A percentile compares a stretch with the other conserved stretches of the same genome.
Evolutionary conservation across 371 early-diverging fungal genomes (phyloP).

Genomic region (Nosema muscidifuracis): DNA sequence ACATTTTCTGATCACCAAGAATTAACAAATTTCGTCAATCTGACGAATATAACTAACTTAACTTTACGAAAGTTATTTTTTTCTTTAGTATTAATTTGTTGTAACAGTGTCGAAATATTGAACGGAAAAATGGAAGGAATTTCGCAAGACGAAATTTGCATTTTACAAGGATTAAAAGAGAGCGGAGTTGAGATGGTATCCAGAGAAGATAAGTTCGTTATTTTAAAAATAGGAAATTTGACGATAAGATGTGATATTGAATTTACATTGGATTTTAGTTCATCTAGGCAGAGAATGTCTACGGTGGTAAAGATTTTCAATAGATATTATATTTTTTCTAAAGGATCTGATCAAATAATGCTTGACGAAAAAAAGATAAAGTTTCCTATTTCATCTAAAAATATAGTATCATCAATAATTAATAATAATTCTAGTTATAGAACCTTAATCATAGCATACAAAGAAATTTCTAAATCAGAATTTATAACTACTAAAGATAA

Average conservation of each 20-base stretch:
- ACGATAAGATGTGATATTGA: constrained; percentile 26
- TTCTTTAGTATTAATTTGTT: constrained; percentile 52
- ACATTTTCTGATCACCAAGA: not conserved
- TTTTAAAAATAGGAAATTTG: constrained; percentile 31
- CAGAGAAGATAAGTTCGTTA: constrained; percentile 10
- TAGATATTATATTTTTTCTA: constrained; percentile 65
- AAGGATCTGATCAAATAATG: constrained; percentile 77
- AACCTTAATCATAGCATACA: constrained; percentile 75
- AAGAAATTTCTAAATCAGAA: constrained; percentile 68
- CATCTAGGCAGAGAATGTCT: constrained; percentile 60
- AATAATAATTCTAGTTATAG: constrained; percentile 74
- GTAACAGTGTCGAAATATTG: constrained; percentile 58
- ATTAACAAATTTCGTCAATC: not conserved
- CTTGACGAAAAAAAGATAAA: constrained; percentile 20
- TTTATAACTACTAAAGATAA: constrained; percentile 67
- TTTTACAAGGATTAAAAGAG: constrained; percentile 48
- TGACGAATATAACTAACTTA: not conserved
- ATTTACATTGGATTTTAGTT: constrained; percentile 54
- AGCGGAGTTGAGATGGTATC: constrained; percentile 9
- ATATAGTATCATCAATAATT: constrained; percentile 49
- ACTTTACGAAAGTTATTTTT: constrained; percentile 26
- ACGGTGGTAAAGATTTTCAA: constrained; percentile 43
- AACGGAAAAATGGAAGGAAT: constrained; percentile 59
- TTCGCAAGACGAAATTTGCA: constrained; percentile 62
- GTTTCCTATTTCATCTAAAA: not conserved